Percentiles rank a stretch among this genome's conserved stretches.
These are phyloP conservation scores for Cochlearia excelsa DNA, from an alignment of 345 rosid species.

Conservation along the genomic window DNA sequence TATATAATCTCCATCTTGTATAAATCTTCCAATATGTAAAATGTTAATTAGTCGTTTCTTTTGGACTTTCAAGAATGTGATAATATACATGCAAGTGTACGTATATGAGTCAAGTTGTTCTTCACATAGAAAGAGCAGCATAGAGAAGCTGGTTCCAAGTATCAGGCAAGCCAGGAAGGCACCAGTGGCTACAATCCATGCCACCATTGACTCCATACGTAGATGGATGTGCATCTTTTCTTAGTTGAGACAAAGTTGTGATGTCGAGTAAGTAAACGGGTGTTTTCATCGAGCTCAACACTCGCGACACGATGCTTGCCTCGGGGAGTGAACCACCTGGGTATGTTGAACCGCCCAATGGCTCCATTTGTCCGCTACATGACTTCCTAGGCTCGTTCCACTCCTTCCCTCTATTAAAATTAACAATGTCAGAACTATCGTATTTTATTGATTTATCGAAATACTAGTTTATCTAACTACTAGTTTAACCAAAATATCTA, in stretches of 20 bases:
- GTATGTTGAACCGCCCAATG: constrained; percentile 66
- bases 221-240: constrained; percentile 94
- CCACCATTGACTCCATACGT: constrained; percentile 51
- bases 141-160: constrained; percentile 94
- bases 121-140: constrained; percentile 69
- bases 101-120: neutral
- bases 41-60: neutral
- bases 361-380: constrained; percentile 63
- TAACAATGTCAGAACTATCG: neutral
- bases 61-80: constrained; percentile 34
- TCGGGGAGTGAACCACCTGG: constrained; percentile 73
- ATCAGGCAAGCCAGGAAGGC: constrained; percentile 96
- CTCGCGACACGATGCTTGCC: constrained; percentile 50
- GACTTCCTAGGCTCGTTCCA: constrained; percentile 73
- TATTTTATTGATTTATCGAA: too few relatives aligned
- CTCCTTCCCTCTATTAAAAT: constrained; percentile 63
- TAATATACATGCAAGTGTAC: constrained; percentile 31
- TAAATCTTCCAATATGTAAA: too few relatives aligned
- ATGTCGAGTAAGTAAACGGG: constrained; percentile 76
- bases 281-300: constrained; percentile 50
- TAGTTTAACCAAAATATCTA: too few relatives aligned
- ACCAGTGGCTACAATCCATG: constrained; percentile 95
- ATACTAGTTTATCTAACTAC: too few relatives aligned
- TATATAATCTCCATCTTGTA: too few relatives aligned
- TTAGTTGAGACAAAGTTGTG: constrained; percentile 77